Evolutionary conservation across 129 eudicot species (phyloP).

Genomic region (Escallonia herrerae): DNA sequence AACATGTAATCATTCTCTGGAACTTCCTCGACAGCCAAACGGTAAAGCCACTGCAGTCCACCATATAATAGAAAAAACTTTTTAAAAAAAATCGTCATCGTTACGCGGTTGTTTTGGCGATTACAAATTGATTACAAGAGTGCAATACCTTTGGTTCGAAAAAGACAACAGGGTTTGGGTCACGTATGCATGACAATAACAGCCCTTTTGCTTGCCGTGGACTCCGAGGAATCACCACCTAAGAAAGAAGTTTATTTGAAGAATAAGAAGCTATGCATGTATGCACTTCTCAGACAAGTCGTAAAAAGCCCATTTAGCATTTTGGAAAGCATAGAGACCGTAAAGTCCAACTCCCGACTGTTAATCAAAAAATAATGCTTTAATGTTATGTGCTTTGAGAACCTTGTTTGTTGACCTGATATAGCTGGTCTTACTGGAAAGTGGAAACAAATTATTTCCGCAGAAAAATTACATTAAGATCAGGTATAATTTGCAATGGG

Average conservation of each 20-base stretch:
- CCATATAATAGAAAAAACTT: no score
- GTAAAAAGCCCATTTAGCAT: background rate
- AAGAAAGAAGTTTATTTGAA: background rate
- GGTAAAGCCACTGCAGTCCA: slow-evolving; percentile 75
- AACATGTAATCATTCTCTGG: slow-evolving; percentile 91
- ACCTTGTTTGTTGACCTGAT: no score
- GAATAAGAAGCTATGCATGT: no score
- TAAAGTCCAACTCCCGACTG: background rate
- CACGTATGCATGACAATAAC: slow-evolving; percentile 76
- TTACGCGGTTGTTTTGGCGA: no score
- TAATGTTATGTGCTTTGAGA: no score
- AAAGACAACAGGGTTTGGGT: slow-evolving; percentile 94
- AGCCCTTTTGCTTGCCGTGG: slow-evolving; percentile 93
- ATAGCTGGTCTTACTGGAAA: no score
- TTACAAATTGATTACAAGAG: no score
- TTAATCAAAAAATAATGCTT: no score
- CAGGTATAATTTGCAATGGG: no score
- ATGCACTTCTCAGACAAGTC: background rate
- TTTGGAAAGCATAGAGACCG: background rate
- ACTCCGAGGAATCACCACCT: slow-evolving; percentile 97
- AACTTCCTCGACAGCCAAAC: slow-evolving; percentile 91
- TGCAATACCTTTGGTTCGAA: slow-evolving; percentile 99
- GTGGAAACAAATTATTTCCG: no score
- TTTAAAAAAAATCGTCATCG: no score
- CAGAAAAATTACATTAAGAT: no score